Base-by-base conservation (phyloP, 83 land plant genomes). In the Isoetes engelmannii region DNA sequence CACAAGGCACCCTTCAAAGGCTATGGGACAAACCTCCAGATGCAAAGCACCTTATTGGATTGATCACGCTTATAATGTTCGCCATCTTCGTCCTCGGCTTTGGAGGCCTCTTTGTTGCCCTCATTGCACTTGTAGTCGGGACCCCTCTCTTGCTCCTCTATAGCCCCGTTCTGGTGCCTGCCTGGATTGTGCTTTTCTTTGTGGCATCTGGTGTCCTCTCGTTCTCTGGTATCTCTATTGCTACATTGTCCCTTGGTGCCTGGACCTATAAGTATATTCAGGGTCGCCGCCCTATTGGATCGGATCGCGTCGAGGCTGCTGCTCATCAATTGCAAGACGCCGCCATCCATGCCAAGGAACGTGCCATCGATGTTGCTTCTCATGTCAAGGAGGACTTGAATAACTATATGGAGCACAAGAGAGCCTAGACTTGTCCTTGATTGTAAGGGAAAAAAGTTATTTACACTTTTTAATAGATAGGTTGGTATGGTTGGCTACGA, bases 301-400 rank as follows among this genome's bases (percentile, higher is more conserved):
- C 62, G 18, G 62, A 59, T 18, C 62, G 28, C 28, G 4, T 59
- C 62, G 62, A 59, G 19, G 62, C 62, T 18, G 62, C 62, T 1
- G 9, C 28, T 18, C 62, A 59, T 18, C 12, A 37, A 9, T 42
- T 59, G 28, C 18, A 18, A 37, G 19, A 59, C 20, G 28, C 62
- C 3, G 62, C 62, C 18, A 59, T 4, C 12, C 62, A 59, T 28
- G 37, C 37, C 37, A 28, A 28, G 37, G 37, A 28, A 28, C 37
- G 37, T 2, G 37, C 37, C 37, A 0, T 28, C 2, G 37, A 28
- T 28, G 37, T 2, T 28, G 37, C 37, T 28, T 28, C 37, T 28
- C 37, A 28, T 28, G 37, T 28, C 37, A 28, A 28, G 37, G 37
- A 28, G 37, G 37, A 28, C 37, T 28, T 28, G 37, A 28, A 28